phyloP scores from a whole-genome alignment of 768 basidiomycete species.

The Pulveroboletus sp. region DNA sequence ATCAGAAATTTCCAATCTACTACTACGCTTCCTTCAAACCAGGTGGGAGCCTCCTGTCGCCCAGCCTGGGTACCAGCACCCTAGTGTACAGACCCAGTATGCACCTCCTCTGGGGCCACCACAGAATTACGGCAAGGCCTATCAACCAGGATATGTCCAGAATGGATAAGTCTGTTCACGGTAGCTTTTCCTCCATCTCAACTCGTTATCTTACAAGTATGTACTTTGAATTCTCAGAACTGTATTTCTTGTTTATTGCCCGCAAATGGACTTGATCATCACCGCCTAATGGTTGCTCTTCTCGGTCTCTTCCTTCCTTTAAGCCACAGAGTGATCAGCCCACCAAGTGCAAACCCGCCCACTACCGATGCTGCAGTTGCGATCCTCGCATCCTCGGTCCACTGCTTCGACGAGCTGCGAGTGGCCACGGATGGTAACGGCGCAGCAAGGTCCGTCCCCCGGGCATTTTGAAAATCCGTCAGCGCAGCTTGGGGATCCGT shows the following conservation, averaged over 20 bases:
- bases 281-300: slow-evolving; percentile 3
- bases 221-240: not conserved
- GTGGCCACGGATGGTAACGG: slow-evolving; percentile 18
- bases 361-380: slow-evolving; percentile 25
- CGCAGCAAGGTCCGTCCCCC: slow-evolving; percentile 41
- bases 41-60: slow-evolving; percentile 37
- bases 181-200: not conserved
- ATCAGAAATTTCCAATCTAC: not conserved
- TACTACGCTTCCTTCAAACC: not conserved
- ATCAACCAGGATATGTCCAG: slow-evolving; percentile 29
- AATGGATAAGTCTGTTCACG: slow-evolving; percentile 9
- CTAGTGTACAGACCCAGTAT: slow-evolving; percentile 17
- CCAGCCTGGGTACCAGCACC: slow-evolving; percentile 39
- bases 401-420: slow-evolving; percentile 6
- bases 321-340: slow-evolving; percentile 21
- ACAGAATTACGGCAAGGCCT: slow-evolving; percentile 17
- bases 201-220: not conserved
- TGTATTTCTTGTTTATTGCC: not conserved
- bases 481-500: slow-evolving; percentile 40
- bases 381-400: slow-evolving; percentile 16
- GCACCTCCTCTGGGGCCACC: slow-evolving; percentile 5
- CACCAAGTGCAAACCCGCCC: slow-evolving; percentile 38
- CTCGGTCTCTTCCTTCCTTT: slow-evolving; percentile 6
- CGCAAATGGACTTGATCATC: slow-evolving; percentile 4
- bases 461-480: slow-evolving; percentile 36